These are phyloP conservation scores for Apiotrichum mycotoxinovorans DNA, from an alignment of 1,284 basidiomycete species.

Conservation along the genomic window DNA sequence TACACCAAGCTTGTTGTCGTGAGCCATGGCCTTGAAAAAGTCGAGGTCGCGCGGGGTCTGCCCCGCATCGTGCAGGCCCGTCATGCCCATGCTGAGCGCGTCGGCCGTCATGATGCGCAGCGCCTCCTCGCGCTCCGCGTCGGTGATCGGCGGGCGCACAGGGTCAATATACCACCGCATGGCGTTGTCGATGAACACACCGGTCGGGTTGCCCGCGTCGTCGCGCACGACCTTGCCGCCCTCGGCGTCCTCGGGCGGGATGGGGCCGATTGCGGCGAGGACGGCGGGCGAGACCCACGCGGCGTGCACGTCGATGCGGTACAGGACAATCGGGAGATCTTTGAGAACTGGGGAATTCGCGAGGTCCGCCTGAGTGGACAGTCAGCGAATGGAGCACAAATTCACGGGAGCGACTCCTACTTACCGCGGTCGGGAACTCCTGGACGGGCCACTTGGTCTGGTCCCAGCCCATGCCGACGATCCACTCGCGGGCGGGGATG, in stretches of 20 bases:
- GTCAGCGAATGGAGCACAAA: not conserved
- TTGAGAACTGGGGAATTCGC: slow-evolving; percentile 62
- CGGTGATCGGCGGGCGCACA: slow-evolving; percentile 61
- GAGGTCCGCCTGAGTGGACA: slow-evolving; percentile 57
- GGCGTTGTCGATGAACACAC: slow-evolving; percentile 53
- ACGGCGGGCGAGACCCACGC: slow-evolving; percentile 72
- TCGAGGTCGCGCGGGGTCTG: slow-evolving; percentile 57
- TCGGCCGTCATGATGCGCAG: slow-evolving; percentile 64
- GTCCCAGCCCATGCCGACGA: slow-evolving; percentile 88
- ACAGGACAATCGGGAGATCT: slow-evolving; percentile 65
- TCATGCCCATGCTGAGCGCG: slow-evolving; percentile 70
- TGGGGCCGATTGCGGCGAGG: slow-evolving; percentile 58
- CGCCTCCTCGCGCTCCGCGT: slow-evolving; percentile 59
- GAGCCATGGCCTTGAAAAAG: slow-evolving; percentile 69
- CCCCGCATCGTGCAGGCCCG: slow-evolving; percentile 76
- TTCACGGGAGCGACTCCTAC: slow-evolving; percentile 28
- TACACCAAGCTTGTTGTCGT: slow-evolving; percentile 63
- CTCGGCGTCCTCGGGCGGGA: slow-evolving; percentile 58
- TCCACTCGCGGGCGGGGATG: slow-evolving; percentile 65
- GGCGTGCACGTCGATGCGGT: slow-evolving; percentile 76
- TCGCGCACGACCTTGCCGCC: slow-evolving; percentile 75
- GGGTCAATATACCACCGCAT: slow-evolving; percentile 39
- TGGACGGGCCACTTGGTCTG: slow-evolving; percentile 64
- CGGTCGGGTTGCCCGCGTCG: slow-evolving; percentile 64
- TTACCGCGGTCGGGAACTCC: slow-evolving; percentile 72